Percentiles rank a stretch among this genome's conserved stretches.
Evolutionary conservation across 768 basidiomycete species (phyloP).

Genomic region (Tylopilus vinaceipallidus): DNA sequence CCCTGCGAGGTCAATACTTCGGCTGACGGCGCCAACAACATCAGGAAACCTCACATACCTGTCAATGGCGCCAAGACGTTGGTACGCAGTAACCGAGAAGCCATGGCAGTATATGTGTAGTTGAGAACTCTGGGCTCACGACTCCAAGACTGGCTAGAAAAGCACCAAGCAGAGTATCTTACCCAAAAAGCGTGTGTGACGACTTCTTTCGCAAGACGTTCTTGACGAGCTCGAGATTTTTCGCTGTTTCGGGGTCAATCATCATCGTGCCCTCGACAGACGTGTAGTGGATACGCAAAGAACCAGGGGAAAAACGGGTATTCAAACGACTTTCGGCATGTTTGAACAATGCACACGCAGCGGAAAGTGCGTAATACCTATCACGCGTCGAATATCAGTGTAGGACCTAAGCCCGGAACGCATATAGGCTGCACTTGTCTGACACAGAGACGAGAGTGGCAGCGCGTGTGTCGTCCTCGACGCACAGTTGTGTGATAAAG

Average conservation of each 20-base stretch:
- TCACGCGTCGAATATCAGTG: constrained; percentile 4
- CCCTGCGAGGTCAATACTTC: constrained; percentile 4
- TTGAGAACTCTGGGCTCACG: constrained; percentile 56
- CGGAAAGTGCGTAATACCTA: constrained; percentile 89
- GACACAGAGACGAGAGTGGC: constrained; percentile 76
- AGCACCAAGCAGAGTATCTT: not conserved
- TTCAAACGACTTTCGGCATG: constrained; percentile 71
- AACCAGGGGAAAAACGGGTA: constrained; percentile 64
- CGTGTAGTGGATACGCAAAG: constrained; percentile 71
- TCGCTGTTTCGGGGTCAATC: constrained; percentile 87
- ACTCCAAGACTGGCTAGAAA: not conserved
- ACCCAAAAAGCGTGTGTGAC: constrained; percentile 80
- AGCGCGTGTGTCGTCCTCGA: constrained; percentile 79
- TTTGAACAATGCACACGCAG: constrained; percentile 84
- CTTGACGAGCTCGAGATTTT: constrained; percentile 84
- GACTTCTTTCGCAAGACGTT: constrained; percentile 71
- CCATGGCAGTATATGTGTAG: constrained; percentile 90
- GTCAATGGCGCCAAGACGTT: constrained; percentile 83
- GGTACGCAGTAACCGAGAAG: constrained; percentile 69
- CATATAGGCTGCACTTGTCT: constrained; percentile 64
- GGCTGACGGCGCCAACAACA: not conserved
- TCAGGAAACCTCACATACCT: constrained; percentile 37
- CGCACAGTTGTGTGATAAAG: constrained; percentile 72
- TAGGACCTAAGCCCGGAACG: not conserved
- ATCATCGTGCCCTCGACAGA: constrained; percentile 92